Evolutionary conservation across 2,329 filamentous ascomycete genomes (phyloP).

Genomic region (Aureobasidium sp.): DNA sequence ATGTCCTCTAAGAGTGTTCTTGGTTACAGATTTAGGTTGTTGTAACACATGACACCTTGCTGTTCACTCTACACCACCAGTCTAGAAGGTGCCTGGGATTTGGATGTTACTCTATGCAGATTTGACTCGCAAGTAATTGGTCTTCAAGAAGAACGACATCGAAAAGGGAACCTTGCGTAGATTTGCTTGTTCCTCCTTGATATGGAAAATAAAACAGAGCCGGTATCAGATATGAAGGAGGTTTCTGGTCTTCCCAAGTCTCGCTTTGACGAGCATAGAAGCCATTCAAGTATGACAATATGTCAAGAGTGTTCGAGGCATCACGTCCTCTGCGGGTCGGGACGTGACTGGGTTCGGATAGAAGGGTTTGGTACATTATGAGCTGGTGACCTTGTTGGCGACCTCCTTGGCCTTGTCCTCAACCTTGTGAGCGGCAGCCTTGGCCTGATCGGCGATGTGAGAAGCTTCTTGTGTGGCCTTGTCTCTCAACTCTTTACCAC

Average conservation of each 20-base stretch:
- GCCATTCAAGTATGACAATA: neutral
- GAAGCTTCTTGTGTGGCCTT: conserved; percentile 22
- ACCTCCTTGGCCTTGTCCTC: conserved; percentile 23
- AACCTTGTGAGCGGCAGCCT: conserved; percentile 18
- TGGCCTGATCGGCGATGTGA: conserved; percentile 2
- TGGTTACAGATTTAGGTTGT: too few species aligned
- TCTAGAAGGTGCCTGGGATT: too few species aligned
- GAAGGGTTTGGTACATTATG: neutral
- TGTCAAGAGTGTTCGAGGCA: neutral
- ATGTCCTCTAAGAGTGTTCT: neutral
- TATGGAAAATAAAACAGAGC: neutral
- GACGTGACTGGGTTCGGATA: neutral
- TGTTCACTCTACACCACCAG: neutral
- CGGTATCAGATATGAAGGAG: neutral
- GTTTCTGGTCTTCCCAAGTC: neutral
- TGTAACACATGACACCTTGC: too few species aligned
- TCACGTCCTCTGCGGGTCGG: neutral
- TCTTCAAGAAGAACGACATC: too few species aligned
- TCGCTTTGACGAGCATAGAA: too few species aligned
- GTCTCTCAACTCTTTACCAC: conserved; percentile 34
- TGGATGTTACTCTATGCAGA: too few species aligned
- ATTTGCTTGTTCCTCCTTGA: neutral
- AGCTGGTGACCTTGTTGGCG: conserved; percentile 16
- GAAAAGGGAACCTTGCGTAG: too few species aligned
- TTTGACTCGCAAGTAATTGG: too few species aligned